Percentiles rank a stretch among this genome's conserved stretches.
Evolutionary conservation across 805 yeast species (phyloP).

Genomic region (Starmerella floris): DNA sequence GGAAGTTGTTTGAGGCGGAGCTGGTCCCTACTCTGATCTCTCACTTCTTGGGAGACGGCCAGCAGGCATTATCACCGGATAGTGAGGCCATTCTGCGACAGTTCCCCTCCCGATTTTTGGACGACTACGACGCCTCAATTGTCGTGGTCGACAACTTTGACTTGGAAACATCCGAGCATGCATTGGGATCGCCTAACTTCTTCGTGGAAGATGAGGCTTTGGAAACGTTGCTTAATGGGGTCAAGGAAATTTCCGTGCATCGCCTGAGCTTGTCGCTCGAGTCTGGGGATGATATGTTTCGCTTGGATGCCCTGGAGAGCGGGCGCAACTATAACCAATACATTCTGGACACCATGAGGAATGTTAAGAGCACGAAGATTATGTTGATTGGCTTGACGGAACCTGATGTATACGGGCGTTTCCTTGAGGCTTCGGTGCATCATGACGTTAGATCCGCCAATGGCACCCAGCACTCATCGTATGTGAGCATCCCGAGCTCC

Average conservation of each 20-base stretch:
- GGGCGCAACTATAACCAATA: slow-evolving; percentile 1
- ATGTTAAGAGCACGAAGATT: slow-evolving; percentile 5
- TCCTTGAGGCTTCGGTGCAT: background rate
- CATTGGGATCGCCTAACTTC: slow-evolving; percentile 17
- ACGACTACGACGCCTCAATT: slow-evolving; percentile 13
- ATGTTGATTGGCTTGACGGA: slow-evolving; percentile 18
- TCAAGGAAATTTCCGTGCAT: background rate
- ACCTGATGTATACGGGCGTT: background rate
- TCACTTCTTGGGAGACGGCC: slow-evolving; percentile 19
- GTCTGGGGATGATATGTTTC: slow-evolving; percentile 5
- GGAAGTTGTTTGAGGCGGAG: slow-evolving; percentile 8
- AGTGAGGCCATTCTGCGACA: slow-evolving; percentile 9
- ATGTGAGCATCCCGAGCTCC: slow-evolving; percentile 4
- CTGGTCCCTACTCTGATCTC: slow-evolving; percentile 12
- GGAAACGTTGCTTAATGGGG: background rate
- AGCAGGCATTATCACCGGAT: slow-evolving; percentile 2
- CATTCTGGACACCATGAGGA: background rate
- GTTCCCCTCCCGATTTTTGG: slow-evolving; percentile 18
- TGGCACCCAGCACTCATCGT: background rate
- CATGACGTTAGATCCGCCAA: background rate
- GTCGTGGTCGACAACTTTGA: slow-evolving; percentile 18
- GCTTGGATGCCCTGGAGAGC: slow-evolving; percentile 1
- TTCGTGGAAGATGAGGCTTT: slow-evolving; percentile 4
- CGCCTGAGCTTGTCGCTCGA: slow-evolving; percentile 1
- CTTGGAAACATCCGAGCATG: slow-evolving; percentile 6